Conservation (phyloP, 768 basidiomycete species). For the Hypsizygus marmoreus region DNA sequence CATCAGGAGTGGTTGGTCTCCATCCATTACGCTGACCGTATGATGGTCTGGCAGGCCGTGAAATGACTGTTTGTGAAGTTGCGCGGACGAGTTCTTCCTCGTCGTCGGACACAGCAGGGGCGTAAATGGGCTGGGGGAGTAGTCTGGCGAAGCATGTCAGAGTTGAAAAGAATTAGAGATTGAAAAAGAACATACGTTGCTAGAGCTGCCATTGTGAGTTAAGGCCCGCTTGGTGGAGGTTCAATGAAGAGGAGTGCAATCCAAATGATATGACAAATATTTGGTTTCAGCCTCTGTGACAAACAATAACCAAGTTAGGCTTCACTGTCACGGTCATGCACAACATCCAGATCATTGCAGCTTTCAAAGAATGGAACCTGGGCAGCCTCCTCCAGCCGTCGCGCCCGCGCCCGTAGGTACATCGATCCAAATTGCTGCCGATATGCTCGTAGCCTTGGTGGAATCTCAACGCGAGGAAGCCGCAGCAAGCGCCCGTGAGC, state of each 20-base stretch:
- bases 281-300: constrained; percentile 6
- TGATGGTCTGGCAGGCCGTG: constrained; percentile 64
- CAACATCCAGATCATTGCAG: not conserved
- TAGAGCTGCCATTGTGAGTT: constrained; percentile 58
- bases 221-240: not conserved
- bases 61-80: constrained; percentile 41
- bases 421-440: constrained; percentile 22
- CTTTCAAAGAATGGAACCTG: not conserved
- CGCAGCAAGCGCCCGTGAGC: constrained; percentile 8
- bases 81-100: constrained; percentile 51
- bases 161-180: not conserved
- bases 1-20: constrained; percentile 80
- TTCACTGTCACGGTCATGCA: not conserved
- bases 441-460: constrained; percentile 23
- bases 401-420: constrained; percentile 8
- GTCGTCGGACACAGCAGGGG: constrained; percentile 56
- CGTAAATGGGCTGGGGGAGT: constrained; percentile 67
- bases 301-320: not conserved
- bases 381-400: constrained; percentile 2
- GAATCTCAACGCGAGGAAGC: constrained; percentile 21
- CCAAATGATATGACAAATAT: constrained; percentile 20
- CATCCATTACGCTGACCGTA: constrained; percentile 88
- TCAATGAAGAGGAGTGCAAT: constrained; percentile 8
- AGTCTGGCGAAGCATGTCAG: constrained; percentile 42
- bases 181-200: constrained; percentile 61